Evolutionary conservation across 805 yeast species (phyloP), one percentile per base, ranked within the genome.

Genomic region (Starmerella cellae): DNA sequence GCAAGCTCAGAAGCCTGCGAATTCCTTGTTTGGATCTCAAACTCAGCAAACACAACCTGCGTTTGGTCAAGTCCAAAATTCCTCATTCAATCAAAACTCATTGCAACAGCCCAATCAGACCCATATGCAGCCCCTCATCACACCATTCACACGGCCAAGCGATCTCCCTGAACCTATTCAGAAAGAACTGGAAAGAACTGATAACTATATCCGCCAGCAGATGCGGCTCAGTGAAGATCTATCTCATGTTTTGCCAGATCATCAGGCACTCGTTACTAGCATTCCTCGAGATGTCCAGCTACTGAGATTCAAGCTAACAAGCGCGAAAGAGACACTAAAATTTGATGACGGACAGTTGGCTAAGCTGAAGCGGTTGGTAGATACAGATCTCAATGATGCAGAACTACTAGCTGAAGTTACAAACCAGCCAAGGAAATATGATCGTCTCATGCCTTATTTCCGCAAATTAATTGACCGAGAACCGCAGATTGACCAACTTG

Each of bases 251-350:
- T 73, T 71, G 37, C 66, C 66, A 32, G 65, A 63, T 35, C 62
- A 68, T 42, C 39, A 46, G 10, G 43, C 43, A n/a, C 42, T 51
- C 9, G 63, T 75, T 21, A 63, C 66, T 24, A 64, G 74, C 34
- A 69, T 75, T 14, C 78, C 79, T 6, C 63, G 68, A 35, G 81
- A 75, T 48, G 71, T 71, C 17, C 71, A 65, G 48, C 69, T 73
- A 44, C 59, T 75, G 44, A 60, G 64, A 37, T 66, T 71, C 48
- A 73, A 73, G 51, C 56, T 68, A 33, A 57, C 66, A 11, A 65
- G 74, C 1, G 69, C 74, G 18, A 66, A 63, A 35, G 77, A 71
- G 53, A 77, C 79, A 5, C 63, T 74, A 23, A 62, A 64, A 39
- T 65, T 63, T 47, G 78, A 74, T 52, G 61, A 67, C 62, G 24